Evolutionary conservation across 768 basidiomycete genomes (phyloP), one percentile per base, ranked within the genome.

Genomic region (Polyporus arcularius): DNA sequence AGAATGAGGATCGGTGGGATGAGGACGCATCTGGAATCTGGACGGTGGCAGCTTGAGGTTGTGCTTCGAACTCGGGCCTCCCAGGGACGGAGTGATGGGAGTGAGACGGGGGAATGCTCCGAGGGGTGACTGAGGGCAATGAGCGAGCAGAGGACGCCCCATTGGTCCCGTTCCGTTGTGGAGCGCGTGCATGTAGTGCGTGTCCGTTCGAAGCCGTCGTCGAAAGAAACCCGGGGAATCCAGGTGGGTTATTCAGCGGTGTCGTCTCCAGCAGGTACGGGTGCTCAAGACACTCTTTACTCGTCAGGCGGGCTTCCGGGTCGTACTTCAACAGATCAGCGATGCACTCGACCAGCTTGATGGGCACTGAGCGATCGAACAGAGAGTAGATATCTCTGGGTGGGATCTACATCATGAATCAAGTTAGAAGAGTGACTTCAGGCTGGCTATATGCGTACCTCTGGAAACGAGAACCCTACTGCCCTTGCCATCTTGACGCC

Each of bases 301-400:
- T 90, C 1, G 95, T 97, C 51, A 98, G 79, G 31, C 97, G 89
- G 51, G 82, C 79, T 42, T 87, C 86, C 28, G 97, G 96, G 68
- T 98, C 93, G 75, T 97, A 98, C 68, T 87, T 90, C 62, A 99
- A 84, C 15, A 98, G 80, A 70, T 96, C 93, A 50, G 86, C 82
- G 70, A 99, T 97, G 75, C 94, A 96, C 69, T 97, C 88, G 69
- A 99, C 80, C 53, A 99, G 80, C 38, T 85, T 91, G 54, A 81
- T 75, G 4, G 96, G 94, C 21, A 95, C 86, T 11, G 77, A 83
- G 57, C 82, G 84, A 58, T 92, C 89, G 69, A 98, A 98, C 14
- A 92, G 82, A 2, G 85, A 78, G 53, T 86, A 80, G 45, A 92
- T 77, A 65, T 90, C 82, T 70, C 76, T 84, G 18, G 92, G 92